Base-by-base conservation (phyloP, 345 rosid genomes). In the Hirschfeldia incana region DNA sequence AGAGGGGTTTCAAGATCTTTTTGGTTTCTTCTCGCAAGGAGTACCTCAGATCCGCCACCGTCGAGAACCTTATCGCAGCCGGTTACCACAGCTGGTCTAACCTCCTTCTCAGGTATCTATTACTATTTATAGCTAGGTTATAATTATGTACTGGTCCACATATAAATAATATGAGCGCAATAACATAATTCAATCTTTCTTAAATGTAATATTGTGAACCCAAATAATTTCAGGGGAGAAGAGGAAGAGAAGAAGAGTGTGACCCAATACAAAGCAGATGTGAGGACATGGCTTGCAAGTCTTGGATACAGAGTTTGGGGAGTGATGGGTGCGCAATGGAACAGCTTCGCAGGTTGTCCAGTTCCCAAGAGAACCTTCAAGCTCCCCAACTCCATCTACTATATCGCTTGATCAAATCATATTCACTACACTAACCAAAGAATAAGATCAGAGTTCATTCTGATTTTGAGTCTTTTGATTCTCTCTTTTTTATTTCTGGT, bases 351-450 rank as follows among this genome's bases (percentile, higher is more conserved):
- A 2, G 98, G 98, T 16, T 89, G 85, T 49, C 95, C 97, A 1
- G 53, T 27, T 72, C 88, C 94, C 53, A 83, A 82, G 80, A 88
- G 96, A 80, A 86, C 92, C 59, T 93, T 93, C 88, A 93, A 93
- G 89, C 88, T 93, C n/a, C 98, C 97, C 27, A 93, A 93, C 81
- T 89, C 98, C 62, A 83, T 89, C 58, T 91, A 93, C 81, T 89
- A 87, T 73, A 15, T 87, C 27, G 78, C 88, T 2, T 79, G 46
- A 82, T 80, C 67, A 44, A 39, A 65, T 57, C 66, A 44, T 73
- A 39, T 28, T 29, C 5, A 51, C 5, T 55, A 58, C 16, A 15
- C 58, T 70, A 53, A 78, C 75, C 13, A 70, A 72, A 42, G 55
- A 58, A 72, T 67, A 78, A 72, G 69, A 67, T 79, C 82, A 67